Percentiles rank a stretch among this genome's conserved stretches.
Conservation (phyloP, 306 rosid species). For the Corylus americana region DNA sequence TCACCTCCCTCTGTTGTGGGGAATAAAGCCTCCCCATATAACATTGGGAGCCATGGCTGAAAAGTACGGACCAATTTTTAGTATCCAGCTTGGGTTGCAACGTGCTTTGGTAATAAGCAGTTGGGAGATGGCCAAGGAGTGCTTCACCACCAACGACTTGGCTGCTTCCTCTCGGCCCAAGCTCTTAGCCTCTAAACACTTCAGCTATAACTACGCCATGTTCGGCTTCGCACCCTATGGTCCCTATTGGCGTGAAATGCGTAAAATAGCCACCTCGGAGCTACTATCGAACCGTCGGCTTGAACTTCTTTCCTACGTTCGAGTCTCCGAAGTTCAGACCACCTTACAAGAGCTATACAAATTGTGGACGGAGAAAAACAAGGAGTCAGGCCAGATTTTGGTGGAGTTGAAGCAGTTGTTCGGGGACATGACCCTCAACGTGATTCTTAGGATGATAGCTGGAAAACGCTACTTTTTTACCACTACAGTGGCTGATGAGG, state of each 20-base stretch:
- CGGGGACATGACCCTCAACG: slow-evolving; percentile 43
- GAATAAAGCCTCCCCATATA: not conserved
- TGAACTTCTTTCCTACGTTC: slow-evolving; percentile 21
- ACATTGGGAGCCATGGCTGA: not conserved
- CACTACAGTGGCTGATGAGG: not conserved
- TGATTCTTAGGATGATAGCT: slow-evolving; percentile 40
- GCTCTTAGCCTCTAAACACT: slow-evolving; percentile 17
- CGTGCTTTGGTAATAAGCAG: slow-evolving; percentile 42
- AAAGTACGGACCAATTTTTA: slow-evolving; percentile 18
- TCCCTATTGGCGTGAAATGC: slow-evolving; percentile 45
- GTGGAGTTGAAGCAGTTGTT: slow-evolving; percentile 47
- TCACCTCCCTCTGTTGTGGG: slow-evolving; percentile 29
- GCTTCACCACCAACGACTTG: slow-evolving; percentile 45
- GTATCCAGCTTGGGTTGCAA: slow-evolving; percentile 37
- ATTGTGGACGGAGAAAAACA: not conserved
- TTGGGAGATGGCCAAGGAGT: slow-evolving; percentile 55
- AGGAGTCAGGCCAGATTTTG: not conserved
- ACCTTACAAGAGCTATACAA: slow-evolving; percentile 19
- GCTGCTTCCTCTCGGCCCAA: slow-evolving; percentile 46
- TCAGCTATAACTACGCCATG: slow-evolving; percentile 45
- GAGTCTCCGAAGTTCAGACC: slow-evolving; percentile 35
- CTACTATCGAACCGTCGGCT: slow-evolving; percentile 41
- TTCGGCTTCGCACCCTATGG: slow-evolving; percentile 48
- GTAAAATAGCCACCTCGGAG: slow-evolving; percentile 39
- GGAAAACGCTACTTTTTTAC: slow-evolving; percentile 31